Base-by-base conservation (phyloP, 176 grass and related monocot genomes). In the Typha latifolia region DNA sequence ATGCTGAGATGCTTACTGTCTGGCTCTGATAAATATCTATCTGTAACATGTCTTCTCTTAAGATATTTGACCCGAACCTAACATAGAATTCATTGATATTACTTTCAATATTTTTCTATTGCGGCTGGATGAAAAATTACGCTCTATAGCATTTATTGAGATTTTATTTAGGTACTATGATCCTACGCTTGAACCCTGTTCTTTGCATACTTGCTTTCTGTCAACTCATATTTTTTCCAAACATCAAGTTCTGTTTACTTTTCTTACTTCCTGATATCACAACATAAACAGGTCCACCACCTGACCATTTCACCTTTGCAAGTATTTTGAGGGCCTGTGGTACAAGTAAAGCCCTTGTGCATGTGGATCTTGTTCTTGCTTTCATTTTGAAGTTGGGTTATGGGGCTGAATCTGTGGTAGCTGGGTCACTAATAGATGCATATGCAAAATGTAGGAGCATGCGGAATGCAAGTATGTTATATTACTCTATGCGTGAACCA, bases 271-370 rank as follows among this genome's bases (percentile, higher is more conserved):
- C 64, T 15, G 20, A 12, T 67, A 67, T 37, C 52, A 69, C 23
- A 53, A 63, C 29, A 47, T 69, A 32, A 24, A 85, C 81, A 96
- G 91, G 48, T 12, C 77, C 84, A 49, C 18, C 32, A 12, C 91
- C 87, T 34, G 91, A 96, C 63, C 84, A 82, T 72, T 85, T 90
- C 63, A 96, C 87, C 16, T 82, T 87, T 83, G 87, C 78, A 66
- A 90, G 72, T 68, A 67, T 76, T 78, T 74, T 96, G 56, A 90
- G 82, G 68, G 82, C 79, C 0, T 83, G 76, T 72, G 79, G 87
- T 70, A 59, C 50, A 14, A 63, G 80, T 64, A 70, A 65, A 76
- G 27, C 66, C 48, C 62, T 66, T 31, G 12, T 23, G 23, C 72
- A 85, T 57, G 73, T 82, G 12, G 76, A 83, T 59, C 43, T 81